Evolutionary conservation across 2,329 filamentous ascomycete species (phyloP).

Genomic region (Alternaria incomplexa): DNA sequence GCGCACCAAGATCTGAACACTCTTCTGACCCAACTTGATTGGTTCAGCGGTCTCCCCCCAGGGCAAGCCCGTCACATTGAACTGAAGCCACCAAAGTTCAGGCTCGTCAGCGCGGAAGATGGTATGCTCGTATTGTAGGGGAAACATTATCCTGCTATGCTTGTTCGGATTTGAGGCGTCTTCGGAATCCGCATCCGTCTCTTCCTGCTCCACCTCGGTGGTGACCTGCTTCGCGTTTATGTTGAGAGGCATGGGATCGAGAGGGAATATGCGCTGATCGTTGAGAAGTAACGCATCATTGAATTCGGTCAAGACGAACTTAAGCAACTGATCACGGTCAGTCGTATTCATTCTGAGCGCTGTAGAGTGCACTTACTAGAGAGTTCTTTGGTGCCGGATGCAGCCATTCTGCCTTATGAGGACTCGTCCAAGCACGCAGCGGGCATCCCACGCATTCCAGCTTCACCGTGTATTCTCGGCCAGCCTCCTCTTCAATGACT

Average conservation of each 20-base stretch:
- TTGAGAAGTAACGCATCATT: constrained; percentile 27
- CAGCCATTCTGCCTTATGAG: constrained; percentile 18
- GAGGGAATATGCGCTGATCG: constrained; percentile 25
- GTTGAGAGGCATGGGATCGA: constrained; percentile 28
- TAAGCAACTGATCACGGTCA: constrained; percentile 25
- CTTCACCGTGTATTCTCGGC: constrained; percentile 37
- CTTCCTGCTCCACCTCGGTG: constrained; percentile 19
- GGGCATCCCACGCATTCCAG: constrained; percentile 37
- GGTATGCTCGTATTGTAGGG: constrained; percentile 35
- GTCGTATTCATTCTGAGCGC: background rate
- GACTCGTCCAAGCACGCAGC: constrained; percentile 18
- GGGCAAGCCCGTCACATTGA: constrained; percentile 32
- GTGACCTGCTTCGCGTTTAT: constrained; percentile 31
- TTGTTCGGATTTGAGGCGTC: constrained; percentile 12
- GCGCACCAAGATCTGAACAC: constrained; percentile 33
- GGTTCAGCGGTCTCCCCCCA: constrained; percentile 2
- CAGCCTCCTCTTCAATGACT: constrained; percentile 12
- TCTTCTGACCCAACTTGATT: constrained; percentile 25
- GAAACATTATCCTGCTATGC: constrained; percentile 19
- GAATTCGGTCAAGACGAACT: constrained; percentile 25
- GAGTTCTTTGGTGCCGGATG: constrained; percentile 28
- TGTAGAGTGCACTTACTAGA: constrained; percentile 25
- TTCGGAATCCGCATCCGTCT: constrained; percentile 14
- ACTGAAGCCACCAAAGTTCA: constrained; percentile 31
- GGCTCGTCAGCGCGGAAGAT: constrained; percentile 20